Conservation (phyloP, 805 yeast species). For the Wickerhamia fluorescens region DNA sequence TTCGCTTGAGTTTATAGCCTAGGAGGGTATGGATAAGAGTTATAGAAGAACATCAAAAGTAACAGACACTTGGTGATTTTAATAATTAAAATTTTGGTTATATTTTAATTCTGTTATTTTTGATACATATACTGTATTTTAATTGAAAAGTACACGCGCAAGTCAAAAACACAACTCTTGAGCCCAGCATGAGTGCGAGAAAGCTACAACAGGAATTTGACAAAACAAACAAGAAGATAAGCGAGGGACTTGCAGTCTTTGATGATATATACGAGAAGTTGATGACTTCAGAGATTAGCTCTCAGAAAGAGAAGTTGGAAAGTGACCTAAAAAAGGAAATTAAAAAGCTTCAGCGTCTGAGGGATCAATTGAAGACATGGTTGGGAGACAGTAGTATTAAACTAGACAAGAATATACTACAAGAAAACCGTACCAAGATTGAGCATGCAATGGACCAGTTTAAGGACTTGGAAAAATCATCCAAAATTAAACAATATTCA, state of each 20-base stretch:
- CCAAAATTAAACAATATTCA: constrained; percentile 90
- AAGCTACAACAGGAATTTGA: constrained; percentile 72
- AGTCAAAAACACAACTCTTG: too few species aligned
- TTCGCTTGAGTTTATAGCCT: too few species aligned
- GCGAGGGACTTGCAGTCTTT: constrained; percentile 83
- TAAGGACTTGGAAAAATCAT: constrained; percentile 86
- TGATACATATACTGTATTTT: too few species aligned
- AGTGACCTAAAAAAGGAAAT: constrained; percentile 90
- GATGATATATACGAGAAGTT: constrained; percentile 84
- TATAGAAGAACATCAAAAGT: too few species aligned
- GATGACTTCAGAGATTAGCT: constrained; percentile 68
- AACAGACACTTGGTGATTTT: too few species aligned
- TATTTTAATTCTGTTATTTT: too few species aligned
- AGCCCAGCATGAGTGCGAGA: constrained; percentile 35
- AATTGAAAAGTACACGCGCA: too few species aligned
- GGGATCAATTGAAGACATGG: constrained; percentile 97
- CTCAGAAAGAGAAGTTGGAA: constrained; percentile 92
- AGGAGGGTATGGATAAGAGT: too few species aligned
- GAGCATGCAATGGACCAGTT: constrained; percentile 96
- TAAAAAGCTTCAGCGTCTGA: constrained; percentile 83
- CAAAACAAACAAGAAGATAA: constrained; percentile 81
- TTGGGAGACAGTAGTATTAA: constrained; percentile 84
- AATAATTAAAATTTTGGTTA: too few species aligned
- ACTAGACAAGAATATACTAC: constrained; percentile 43
- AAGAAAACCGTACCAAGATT: constrained; percentile 58